Conservation (phyloP, 208 protist species). For the Trichomonas tenax region DNA sequence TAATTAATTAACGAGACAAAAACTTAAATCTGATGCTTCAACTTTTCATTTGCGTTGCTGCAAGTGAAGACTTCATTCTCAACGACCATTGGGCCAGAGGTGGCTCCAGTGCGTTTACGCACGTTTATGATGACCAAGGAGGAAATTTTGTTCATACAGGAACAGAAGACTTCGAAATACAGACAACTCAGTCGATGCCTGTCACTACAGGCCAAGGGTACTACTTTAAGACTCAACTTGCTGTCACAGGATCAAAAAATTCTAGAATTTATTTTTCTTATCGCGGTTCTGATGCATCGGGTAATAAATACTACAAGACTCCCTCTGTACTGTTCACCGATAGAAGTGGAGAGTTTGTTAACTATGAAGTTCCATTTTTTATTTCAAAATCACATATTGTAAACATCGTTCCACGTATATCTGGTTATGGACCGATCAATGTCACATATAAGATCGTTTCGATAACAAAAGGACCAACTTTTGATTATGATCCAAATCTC, state of each 20-base stretch:
- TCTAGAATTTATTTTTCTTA: background rate
- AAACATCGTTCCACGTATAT: background rate
- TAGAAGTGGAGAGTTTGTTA: background rate
- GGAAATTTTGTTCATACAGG: background rate
- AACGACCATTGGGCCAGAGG: background rate
- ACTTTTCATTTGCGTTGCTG: too few species aligned
- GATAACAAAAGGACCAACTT: background rate
- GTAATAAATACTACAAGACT: background rate
- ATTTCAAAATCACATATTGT: background rate
- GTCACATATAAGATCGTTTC: background rate
- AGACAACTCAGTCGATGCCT: background rate
- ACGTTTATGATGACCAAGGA: background rate
- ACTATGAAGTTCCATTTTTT: background rate
- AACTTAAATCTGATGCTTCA: too few species aligned
- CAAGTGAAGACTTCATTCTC: background rate
- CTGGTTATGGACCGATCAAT: background rate
- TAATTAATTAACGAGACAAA: too few species aligned
- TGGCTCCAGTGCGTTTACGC: background rate
- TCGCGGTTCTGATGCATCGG: background rate
- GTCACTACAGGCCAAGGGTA: background rate
- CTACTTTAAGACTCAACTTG: background rate
- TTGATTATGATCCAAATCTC: background rate
- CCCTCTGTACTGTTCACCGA: background rate
- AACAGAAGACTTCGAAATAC: background rate
- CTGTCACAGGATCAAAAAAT: background rate